phyloP scores from a whole-genome alignment of 495 filamentous ascomycete species.

The Beverwykella pulmonaria region DNA sequence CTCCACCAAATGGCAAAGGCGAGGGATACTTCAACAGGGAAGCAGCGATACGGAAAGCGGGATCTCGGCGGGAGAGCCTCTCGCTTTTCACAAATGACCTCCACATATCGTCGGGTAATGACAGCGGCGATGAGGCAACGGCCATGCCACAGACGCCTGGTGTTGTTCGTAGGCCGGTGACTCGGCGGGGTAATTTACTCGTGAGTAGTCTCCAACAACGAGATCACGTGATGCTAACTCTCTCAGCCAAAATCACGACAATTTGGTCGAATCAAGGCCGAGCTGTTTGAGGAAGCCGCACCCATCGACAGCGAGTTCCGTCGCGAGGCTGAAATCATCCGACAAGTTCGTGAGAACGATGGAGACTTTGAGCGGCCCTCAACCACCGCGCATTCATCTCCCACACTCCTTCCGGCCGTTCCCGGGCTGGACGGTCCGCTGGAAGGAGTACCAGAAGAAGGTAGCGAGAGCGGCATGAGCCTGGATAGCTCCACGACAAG shows the following conservation, averaged over 20 bases:
- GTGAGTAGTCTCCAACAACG: slow-evolving; percentile 53
- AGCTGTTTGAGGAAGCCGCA: slow-evolving; percentile 80
- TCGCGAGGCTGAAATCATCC: slow-evolving; percentile 91
- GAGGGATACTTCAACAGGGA: slow-evolving; percentile 43
- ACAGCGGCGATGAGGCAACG: slow-evolving; percentile 72
- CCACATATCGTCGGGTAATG: slow-evolving; percentile 74
- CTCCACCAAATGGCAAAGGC: slow-evolving; percentile 63
- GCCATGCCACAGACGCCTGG: slow-evolving; percentile 53
- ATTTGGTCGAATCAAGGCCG: slow-evolving; percentile 89
- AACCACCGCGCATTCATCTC: slow-evolving; percentile 55
- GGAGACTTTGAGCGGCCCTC: slow-evolving; percentile 52
- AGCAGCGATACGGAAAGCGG: slow-evolving; percentile 51
- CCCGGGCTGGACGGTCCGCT: slow-evolving; percentile 46
- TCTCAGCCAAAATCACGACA: slow-evolving; percentile 86
- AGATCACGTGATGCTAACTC: slow-evolving; percentile 12
- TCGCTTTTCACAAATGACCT: slow-evolving; percentile 84
- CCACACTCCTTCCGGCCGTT: slow-evolving; percentile 45
- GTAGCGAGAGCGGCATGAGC: slow-evolving; percentile 54
- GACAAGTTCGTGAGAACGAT: slow-evolving; percentile 83
- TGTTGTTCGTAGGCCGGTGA: slow-evolving; percentile 72
- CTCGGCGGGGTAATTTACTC: slow-evolving; percentile 82
- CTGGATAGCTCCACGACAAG: slow-evolving; percentile 46
- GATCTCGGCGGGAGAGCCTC: slow-evolving; percentile 76
- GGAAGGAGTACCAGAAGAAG: slow-evolving; percentile 62
- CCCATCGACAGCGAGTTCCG: slow-evolving; percentile 87